Evolutionary conservation across 192 early-diverging fungal species (phyloP), one percentile per base, ranked within the genome.

Genomic region (Backusella circina): DNA sequence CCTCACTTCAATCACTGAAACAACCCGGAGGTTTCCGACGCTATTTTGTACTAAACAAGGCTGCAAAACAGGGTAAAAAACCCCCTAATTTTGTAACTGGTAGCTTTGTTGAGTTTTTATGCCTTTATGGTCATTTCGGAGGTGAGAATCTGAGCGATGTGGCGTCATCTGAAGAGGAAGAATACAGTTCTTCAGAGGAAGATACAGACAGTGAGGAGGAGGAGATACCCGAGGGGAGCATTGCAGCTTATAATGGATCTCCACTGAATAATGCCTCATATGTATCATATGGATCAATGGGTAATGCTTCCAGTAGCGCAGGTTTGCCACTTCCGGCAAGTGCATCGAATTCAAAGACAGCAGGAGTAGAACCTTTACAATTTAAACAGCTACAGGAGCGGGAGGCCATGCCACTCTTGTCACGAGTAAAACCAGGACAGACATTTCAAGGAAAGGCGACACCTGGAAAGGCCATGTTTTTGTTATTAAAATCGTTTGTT

Each of bases 21-120:
- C 88, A 92, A 44, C 97, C 97, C 0, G 97, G 97, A 75, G 93
- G 92, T 37, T 96, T 98, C 84, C 85, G 97, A 41, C 88, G 97
- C 9, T 90, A 95, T 75, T 94, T 95, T 85, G 83, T 98, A 50
- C 85, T 89, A 18, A 88, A 88, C 67, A 88, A 90, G 51, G 95
- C 95, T 9, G 80, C 85, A 32, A 82, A 86, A 37, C 86, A 89
- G 74, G 97, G 97, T 23, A 89, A 88, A 30, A 81, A 80, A 21
- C 83, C 83, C 36, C 93, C 95, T 9, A 95, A 93, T 75, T 87
- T 91, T 16, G 81, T 95, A 66, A 98, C 97, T 9, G 80, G 88
- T 30, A 97, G 93, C 83, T 98, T 97, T 87, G 90, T 97, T 50
- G 97, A 98, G 79, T 97, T 97, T 75, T 88, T 98, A 69, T 91